Evolutionary conservation across 192 early-diverging fungal species (phyloP).

Genomic region (Coemansia sp.): DNA sequence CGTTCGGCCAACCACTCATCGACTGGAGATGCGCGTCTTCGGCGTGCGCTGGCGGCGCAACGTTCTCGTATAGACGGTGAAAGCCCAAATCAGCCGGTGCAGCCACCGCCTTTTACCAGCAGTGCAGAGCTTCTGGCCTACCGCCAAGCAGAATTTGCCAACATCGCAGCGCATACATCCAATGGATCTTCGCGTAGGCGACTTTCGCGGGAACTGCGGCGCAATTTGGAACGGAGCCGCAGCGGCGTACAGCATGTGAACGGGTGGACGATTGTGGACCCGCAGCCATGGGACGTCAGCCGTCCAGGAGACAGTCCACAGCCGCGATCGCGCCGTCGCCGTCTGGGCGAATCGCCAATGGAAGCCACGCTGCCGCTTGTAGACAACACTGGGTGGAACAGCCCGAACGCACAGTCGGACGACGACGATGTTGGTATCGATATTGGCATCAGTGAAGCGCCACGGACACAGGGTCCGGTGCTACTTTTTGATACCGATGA

Average conservation of each 20-base stretch:
- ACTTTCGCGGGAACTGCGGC: too few species aligned
- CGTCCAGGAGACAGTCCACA: background rate
- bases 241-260: conserved; percentile 7
- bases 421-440: too few species aligned
- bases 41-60: background rate
- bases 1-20: background rate
- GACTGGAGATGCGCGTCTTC: background rate
- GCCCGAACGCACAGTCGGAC: background rate
- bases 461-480: background rate
- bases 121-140: too few species aligned
- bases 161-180: too few species aligned
- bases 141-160: too few species aligned
- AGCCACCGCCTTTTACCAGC: too few species aligned
- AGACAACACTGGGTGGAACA: background rate
- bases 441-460: background rate
- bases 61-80: background rate
- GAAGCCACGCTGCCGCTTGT: background rate
- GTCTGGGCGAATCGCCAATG: background rate
- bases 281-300: conserved; percentile 8
- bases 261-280: conserved; percentile 37
- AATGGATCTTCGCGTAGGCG: too few species aligned
- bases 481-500: conserved; percentile 8
- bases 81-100: too few species aligned
- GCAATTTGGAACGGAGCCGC: background rate
- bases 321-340: conserved; percentile 7